A percentile compares a stretch with the other conserved stretches of the same genome.
phyloP scores from a whole-genome alignment of 768 basidiomycete species.

The Gymnopilus junonius region DNA sequence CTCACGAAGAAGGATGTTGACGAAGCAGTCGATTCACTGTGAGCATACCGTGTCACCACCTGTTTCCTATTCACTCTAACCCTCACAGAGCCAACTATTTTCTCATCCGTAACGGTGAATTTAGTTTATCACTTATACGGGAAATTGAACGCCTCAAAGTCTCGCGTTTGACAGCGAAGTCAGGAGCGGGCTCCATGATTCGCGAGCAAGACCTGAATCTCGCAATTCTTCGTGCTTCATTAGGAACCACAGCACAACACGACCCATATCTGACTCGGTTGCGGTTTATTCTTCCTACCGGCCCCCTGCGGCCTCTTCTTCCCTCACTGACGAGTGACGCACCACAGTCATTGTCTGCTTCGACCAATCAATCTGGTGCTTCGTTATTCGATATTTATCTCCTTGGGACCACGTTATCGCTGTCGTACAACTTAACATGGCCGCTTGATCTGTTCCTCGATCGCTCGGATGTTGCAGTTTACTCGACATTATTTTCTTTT shows the following conservation, averaged over 20 bases:
- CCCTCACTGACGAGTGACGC: slow-evolving; percentile 61
- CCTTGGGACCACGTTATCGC: slow-evolving; percentile 75
- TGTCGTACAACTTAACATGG: slow-evolving; percentile 80
- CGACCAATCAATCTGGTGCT: slow-evolving; percentile 33
- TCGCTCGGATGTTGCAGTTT: slow-evolving; percentile 70
- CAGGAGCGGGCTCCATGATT: slow-evolving; percentile 74
- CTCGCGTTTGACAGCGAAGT: slow-evolving; percentile 71
- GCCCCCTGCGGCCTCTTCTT: slow-evolving; percentile 80
- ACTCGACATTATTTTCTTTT: slow-evolving; percentile 81
- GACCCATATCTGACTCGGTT: slow-evolving; percentile 78
- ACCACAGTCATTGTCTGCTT: slow-evolving; percentile 39
- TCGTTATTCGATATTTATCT: slow-evolving; percentile 74
- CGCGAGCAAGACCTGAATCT: slow-evolving; percentile 90
- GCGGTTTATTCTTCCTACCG: slow-evolving; percentile 77
- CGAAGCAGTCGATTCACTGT: slow-evolving; percentile 86
- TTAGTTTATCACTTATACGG: slow-evolving; percentile 79
- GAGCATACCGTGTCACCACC: slow-evolving; percentile 31
- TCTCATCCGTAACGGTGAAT: slow-evolving; percentile 87
- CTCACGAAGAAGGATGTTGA: slow-evolving; percentile 83
- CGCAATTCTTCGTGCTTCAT: slow-evolving; percentile 82
- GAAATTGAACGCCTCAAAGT: slow-evolving; percentile 87
- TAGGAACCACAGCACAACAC: slow-evolving; percentile 88
- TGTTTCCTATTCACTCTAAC: slow-evolving; percentile 16
- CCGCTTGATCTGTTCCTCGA: slow-evolving; percentile 91
- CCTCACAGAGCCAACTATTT: slow-evolving; percentile 82